phyloP scores from a whole-genome alignment of 805 yeast species.

The Maudiozyma barnettii region DNA sequence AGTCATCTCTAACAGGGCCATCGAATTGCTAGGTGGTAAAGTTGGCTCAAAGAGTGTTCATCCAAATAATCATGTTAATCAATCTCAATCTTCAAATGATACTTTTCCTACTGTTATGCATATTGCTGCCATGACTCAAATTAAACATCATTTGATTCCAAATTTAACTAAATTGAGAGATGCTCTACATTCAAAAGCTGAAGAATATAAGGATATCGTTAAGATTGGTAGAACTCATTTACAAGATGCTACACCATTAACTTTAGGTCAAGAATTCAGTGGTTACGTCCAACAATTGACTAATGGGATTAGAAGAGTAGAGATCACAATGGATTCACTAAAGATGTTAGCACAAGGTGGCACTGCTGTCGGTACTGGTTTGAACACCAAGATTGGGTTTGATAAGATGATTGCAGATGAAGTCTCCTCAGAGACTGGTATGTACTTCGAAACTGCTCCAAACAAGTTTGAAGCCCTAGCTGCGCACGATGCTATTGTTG shows the following conservation, averaged over 20 bases:
- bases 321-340: slow-evolving; percentile 64
- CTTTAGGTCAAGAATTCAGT: slow-evolving; percentile 95
- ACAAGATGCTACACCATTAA: slow-evolving; percentile 97
- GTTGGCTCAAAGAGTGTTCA: slow-evolving; percentile 89
- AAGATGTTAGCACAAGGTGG: slow-evolving; percentile 95
- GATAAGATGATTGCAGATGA: slow-evolving; percentile 79
- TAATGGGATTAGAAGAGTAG: slow-evolving; percentile 84
- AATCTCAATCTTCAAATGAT: slow-evolving; percentile 97
- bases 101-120: slow-evolving; percentile 99
- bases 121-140: slow-evolving; percentile 93
- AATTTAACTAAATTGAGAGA: slow-evolving; percentile 69
- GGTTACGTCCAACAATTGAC: slow-evolving; percentile 92
- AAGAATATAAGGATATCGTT: slow-evolving; percentile 81
- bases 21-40: slow-evolving; percentile 87
- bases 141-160: slow-evolving; percentile 66
- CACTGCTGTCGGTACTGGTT: slow-evolving; percentile 98
- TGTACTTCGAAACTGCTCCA: slow-evolving; percentile 88
- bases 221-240: slow-evolving; percentile 98
- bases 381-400: slow-evolving; percentile 88
- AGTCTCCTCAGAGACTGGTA: slow-evolving; percentile 79
- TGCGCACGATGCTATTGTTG: slow-evolving; percentile 97
- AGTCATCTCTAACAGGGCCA: slow-evolving; percentile 96
- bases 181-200: slow-evolving; percentile 65
- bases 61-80: slow-evolving; percentile 97
- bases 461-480: slow-evolving; percentile 98